A percentile compares a stretch with the other conserved stretches of the same genome.
Evolutionary conservation across 768 basidiomycete species (phyloP).

Genomic region (Sporobolomyces phaffii): DNA sequence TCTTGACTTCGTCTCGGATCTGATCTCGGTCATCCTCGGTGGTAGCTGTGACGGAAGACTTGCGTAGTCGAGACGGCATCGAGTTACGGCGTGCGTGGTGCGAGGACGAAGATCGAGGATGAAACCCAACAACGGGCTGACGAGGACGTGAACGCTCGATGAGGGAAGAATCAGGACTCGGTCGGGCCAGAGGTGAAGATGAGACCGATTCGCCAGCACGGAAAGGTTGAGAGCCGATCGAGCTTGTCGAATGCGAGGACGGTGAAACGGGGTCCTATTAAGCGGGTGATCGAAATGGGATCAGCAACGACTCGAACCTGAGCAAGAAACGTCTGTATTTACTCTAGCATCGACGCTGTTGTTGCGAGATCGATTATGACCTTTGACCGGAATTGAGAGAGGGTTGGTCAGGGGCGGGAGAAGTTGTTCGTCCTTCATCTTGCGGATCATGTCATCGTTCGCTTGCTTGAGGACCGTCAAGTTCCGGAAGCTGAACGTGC

Average conservation of each 20-base stretch:
- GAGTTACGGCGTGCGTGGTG: slow-evolving; percentile 40
- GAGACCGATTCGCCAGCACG: slow-evolving; percentile 8
- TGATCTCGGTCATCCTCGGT: background rate
- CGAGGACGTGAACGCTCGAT: slow-evolving; percentile 60
- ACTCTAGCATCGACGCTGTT: slow-evolving; percentile 25
- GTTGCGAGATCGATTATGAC: slow-evolving; percentile 31
- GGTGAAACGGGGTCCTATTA: slow-evolving; percentile 25
- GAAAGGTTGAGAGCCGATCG: slow-evolving; percentile 26
- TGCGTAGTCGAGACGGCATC: slow-evolving; percentile 38
- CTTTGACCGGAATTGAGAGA: slow-evolving; percentile 3
- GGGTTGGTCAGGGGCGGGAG: slow-evolving; percentile 49
- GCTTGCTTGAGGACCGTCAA: slow-evolving; percentile 91
- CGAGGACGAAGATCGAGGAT: background rate
- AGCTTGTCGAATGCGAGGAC: slow-evolving; percentile 17
- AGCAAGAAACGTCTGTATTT: background rate
- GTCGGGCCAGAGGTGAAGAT: background rate
- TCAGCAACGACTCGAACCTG: background rate
- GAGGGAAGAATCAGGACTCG: slow-evolving; percentile 60
- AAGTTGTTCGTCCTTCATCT: slow-evolving; percentile 86
- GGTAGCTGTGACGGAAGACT: slow-evolving; percentile 20
- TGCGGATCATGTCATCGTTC: slow-evolving; percentile 95
- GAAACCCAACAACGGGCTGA: slow-evolving; percentile 21
- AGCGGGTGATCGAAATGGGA: background rate
- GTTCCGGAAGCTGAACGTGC: slow-evolving; percentile 97
- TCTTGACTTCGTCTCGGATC: background rate